Conservation (phyloP, 192 early-diverging fungal species). For the Phycomyces nitens region DNA sequence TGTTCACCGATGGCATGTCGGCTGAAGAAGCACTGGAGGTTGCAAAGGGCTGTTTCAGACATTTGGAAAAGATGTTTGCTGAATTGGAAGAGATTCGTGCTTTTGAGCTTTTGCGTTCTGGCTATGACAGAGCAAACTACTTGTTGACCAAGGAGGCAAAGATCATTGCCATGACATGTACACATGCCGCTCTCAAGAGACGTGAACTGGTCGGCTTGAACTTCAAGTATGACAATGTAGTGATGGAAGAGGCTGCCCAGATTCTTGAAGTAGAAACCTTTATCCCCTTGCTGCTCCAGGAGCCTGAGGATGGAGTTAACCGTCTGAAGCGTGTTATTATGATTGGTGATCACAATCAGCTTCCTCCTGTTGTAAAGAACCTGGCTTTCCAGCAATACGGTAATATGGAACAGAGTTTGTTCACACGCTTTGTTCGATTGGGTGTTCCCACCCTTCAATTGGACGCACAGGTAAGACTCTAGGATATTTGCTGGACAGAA, state of each 20-base stretch:
- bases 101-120: conserved; percentile 85
- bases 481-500: neutral
- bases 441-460: conserved; percentile 91
- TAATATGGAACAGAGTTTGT: conserved; percentile 95
- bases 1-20: conserved; percentile 54
- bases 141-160: conserved; percentile 92
- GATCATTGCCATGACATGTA: conserved; percentile 97
- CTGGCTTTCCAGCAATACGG: conserved; percentile 77
- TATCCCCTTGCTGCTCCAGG: conserved; percentile 87
- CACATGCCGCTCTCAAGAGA: conserved; percentile 87
- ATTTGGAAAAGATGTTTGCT: conserved; percentile 76
- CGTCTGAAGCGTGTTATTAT: conserved; percentile 86
- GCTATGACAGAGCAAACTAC: conserved; percentile 83
- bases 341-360: conserved; percentile 97
- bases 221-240: conserved; percentile 92
- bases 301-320: conserved; percentile 55
- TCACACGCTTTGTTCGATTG: conserved; percentile 84
- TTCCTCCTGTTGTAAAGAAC: conserved; percentile 95
- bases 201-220: conserved; percentile 82
- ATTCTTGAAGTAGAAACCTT: conserved; percentile 94
- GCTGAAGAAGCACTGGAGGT: conserved; percentile 56
- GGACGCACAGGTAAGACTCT: conserved; percentile 61
- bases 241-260: conserved; percentile 98
- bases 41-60: conserved; percentile 77
- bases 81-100: conserved; percentile 89